Evolutionary conservation across 345 rosid species (phyloP).

Genomic region (Syzygium aromaticum): DNA sequence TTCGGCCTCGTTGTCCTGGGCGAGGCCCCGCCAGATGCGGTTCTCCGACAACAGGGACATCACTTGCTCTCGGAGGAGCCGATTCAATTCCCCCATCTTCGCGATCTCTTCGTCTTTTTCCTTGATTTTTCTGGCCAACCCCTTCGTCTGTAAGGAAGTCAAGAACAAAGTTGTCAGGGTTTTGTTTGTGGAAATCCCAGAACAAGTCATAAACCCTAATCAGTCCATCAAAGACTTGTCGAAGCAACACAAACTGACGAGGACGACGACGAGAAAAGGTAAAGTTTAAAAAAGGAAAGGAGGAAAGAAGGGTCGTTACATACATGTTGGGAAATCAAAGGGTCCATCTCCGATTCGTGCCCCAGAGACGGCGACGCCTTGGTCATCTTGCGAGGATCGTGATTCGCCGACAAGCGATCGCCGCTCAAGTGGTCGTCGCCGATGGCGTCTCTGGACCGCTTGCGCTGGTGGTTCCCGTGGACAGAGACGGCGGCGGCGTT

Average conservation of each 20-base stretch:
- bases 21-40: conserved; percentile 59
- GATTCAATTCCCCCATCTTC: conserved; percentile 35
- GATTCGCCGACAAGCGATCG: conserved; percentile 5
- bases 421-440: conserved; percentile 10
- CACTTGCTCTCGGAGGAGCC: conserved; percentile 51
- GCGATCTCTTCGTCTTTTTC: conserved; percentile 54
- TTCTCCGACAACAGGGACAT: conserved; percentile 38
- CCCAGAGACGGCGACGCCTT: conserved; percentile 24
- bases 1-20: conserved; percentile 59
- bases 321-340: conserved; percentile 33
- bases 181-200: too few species aligned
- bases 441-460: conserved; percentile 27
- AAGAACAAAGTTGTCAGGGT: too few species aligned
- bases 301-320: conserved; percentile 1
- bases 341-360: conserved; percentile 40
- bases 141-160: conserved; percentile 23
- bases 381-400: conserved; percentile 7
- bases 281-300: too few species aligned
- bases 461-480: not conserved
- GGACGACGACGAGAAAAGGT: too few species aligned
- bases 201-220: not conserved
- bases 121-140: conserved; percentile 25
- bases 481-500: not conserved
- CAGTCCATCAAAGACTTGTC: not conserved
- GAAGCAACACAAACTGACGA: too few species aligned